Conservation (phyloP, 2,329 filamentous ascomycete genomes). For the Claviceps cyperi region DNA sequence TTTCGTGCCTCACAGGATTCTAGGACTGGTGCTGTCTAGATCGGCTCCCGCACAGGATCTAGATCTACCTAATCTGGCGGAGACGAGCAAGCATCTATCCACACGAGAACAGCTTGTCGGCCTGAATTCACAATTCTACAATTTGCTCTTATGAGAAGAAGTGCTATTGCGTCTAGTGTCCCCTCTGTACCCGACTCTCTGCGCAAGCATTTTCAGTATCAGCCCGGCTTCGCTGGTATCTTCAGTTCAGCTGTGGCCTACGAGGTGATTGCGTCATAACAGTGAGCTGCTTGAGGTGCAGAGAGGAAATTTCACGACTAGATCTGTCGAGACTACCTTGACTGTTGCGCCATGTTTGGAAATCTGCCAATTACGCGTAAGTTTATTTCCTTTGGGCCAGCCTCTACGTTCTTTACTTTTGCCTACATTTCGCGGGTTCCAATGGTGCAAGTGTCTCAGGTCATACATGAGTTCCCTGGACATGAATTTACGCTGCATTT, state of each 20-base stretch:
- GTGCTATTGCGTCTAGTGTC: not conserved
- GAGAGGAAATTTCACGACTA: not conserved
- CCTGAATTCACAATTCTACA: not conserved
- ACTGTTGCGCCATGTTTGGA: slow-evolving; percentile 26
- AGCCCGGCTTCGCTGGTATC: not conserved
- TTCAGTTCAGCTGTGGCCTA: not conserved
- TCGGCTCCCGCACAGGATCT: not conserved
- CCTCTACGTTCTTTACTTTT: not conserved
- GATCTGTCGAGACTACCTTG: not conserved
- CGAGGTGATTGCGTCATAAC: not conserved
- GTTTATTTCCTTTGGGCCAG: slow-evolving; percentile 9
- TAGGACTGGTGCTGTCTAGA: not conserved
- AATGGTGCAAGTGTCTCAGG: not conserved
- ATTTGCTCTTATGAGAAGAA: too few relatives aligned
- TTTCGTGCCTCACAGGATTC: not conserved
- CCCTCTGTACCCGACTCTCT: not conserved
- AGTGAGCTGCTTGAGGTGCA: not conserved
- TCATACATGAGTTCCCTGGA: too few relatives aligned
- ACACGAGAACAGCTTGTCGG: not conserved
- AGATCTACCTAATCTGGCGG: not conserved
- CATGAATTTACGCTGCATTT: not conserved
- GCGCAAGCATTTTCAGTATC: not conserved
- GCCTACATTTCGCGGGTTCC: not conserved
- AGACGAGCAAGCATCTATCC: not conserved
- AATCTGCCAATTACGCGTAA: slow-evolving; percentile 26